Conservation (phyloP, 345 rosid species). For the Eucalyptus curtisii region DNA sequence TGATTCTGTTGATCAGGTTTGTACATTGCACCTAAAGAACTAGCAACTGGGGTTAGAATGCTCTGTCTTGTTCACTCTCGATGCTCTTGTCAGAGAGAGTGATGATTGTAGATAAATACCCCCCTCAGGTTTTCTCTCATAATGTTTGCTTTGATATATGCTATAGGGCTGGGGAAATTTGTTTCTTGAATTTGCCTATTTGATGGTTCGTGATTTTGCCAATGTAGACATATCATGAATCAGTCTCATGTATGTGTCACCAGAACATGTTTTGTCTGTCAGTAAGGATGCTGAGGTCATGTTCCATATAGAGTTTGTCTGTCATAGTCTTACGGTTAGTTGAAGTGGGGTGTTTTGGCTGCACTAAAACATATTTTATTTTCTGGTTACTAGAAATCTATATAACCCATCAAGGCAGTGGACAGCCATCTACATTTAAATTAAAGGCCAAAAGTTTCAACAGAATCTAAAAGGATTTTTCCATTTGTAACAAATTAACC, state of each 20-base stretch:
- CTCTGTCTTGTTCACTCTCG: not conserved
- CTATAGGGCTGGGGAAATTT: not conserved
- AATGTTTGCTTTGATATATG: not conserved
- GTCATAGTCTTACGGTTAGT: not conserved
- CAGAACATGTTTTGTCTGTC: not conserved
- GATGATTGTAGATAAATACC: not conserved
- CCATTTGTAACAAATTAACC: not conserved
- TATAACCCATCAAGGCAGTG: not conserved
- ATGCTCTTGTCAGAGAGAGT: not conserved
- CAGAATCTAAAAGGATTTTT: not conserved
- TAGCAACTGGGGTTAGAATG: not conserved
- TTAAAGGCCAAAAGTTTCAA: not conserved
- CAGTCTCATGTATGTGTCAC: not conserved
- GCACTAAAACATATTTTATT: not conserved
- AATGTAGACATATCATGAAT: not conserved
- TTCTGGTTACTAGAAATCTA: not conserved
- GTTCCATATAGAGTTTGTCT: not conserved
- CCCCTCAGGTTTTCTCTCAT: not conserved
- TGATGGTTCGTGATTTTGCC: not conserved
- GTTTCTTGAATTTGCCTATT: not conserved
- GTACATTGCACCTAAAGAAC: not conserved
- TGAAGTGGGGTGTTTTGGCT: not conserved
- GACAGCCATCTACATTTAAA: not conserved
- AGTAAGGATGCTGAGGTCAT: not conserved
- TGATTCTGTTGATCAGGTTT: slow-evolving; percentile 39